Evolutionary conservation across 2,329 filamentous ascomycete genomes (phyloP).

Genomic region (Lizonia empirigonia): DNA sequence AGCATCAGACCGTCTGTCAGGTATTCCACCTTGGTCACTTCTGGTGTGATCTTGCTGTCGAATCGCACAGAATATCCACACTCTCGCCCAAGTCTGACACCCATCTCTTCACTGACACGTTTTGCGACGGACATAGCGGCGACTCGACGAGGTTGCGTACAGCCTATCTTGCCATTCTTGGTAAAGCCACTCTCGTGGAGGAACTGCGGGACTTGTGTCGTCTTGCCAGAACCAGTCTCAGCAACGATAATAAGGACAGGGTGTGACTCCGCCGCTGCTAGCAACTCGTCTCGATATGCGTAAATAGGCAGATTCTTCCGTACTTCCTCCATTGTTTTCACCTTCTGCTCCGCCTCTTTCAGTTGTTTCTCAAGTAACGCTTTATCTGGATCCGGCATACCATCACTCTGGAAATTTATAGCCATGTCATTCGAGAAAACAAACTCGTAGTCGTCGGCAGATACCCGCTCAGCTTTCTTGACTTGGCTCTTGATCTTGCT

Average conservation of each 20-base stretch:
- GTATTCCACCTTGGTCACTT: slow-evolving; percentile 90
- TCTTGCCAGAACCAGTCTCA: slow-evolving; percentile 94
- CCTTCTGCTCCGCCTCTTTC: slow-evolving; percentile 86
- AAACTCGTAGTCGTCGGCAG: slow-evolving; percentile 86
- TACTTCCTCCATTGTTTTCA: slow-evolving; percentile 86
- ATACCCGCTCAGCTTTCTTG: slow-evolving; percentile 70
- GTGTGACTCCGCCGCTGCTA: slow-evolving; percentile 82
- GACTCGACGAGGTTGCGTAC: slow-evolving; percentile 92
- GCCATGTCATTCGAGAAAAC: slow-evolving; percentile 89
- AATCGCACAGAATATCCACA: slow-evolving; percentile 96
- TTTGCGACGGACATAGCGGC: slow-evolving; percentile 98
- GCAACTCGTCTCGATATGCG: slow-evolving; percentile 80
- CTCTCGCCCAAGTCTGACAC: slow-evolving; percentile 85
- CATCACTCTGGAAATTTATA: slow-evolving; percentile 80
- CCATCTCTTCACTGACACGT: slow-evolving; percentile 93
- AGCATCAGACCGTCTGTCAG: slow-evolving; percentile 98
- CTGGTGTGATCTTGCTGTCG: slow-evolving; percentile 77
- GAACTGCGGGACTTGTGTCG: slow-evolving; percentile 93
- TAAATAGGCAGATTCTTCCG: slow-evolving; percentile 90
- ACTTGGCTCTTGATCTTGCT: slow-evolving; percentile 72
- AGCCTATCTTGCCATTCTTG: slow-evolving; percentile 80
- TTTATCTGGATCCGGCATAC: slow-evolving; percentile 53
- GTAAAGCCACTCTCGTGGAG: slow-evolving; percentile 67
- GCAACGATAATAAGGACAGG: slow-evolving; percentile 92
- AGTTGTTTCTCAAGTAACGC: slow-evolving; percentile 81